These are phyloP conservation scores for Trichomonascaceae sp. DNA, from an alignment of 1,139 yeast species.

Conservation along the genomic window DNA sequence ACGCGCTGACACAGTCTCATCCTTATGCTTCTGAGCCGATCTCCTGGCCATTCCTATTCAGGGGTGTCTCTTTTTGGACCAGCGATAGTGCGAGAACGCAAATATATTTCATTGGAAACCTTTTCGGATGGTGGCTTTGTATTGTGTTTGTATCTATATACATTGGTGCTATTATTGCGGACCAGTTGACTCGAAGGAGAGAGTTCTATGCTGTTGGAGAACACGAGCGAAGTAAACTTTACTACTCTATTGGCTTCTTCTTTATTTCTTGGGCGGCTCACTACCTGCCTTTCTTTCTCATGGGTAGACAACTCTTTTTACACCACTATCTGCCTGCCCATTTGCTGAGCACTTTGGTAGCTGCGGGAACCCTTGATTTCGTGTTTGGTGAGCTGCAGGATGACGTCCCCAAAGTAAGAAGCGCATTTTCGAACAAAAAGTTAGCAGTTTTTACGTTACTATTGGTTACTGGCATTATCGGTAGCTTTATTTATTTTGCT, in stretches of 20 bases:
- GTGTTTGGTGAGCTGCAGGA: conserved; percentile 52
- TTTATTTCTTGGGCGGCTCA: conserved; percentile 90
- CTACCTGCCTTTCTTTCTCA: conserved; percentile 65
- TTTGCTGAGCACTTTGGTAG: conserved; percentile 73
- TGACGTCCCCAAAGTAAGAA: conserved; percentile 11
- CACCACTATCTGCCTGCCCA: conserved; percentile 98
- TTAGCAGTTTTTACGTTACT: conserved; percentile 36
- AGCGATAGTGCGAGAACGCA: conserved; percentile 54
- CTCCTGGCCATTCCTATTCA: conserved; percentile 86
- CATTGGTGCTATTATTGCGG: conserved; percentile 60
- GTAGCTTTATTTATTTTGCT: conserved; percentile 67
- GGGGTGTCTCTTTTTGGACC: conserved; percentile 97
- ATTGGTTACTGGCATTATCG: conserved; percentile 45
- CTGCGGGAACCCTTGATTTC: conserved; percentile 80
- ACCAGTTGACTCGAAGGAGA: conserved; percentile 74
- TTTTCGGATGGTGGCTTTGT: conserved; percentile 89
- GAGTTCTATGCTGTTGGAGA: conserved; percentile 50
- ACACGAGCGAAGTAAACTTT: conserved; percentile 65
- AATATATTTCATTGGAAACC: conserved; percentile 85
- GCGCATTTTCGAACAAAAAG: conserved; percentile 20
- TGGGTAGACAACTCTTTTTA: conserved; percentile 94
- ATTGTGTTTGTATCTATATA: conserved; percentile 61
- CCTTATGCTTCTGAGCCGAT: conserved; percentile 95
- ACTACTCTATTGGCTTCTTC: conserved; percentile 78
- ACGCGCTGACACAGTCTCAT: conserved; percentile 77